Evolutionary conservation across 2,329 filamentous ascomycete species (phyloP), one percentile per base, ranked within the genome.

Genomic region (Microsporum canis): DNA sequence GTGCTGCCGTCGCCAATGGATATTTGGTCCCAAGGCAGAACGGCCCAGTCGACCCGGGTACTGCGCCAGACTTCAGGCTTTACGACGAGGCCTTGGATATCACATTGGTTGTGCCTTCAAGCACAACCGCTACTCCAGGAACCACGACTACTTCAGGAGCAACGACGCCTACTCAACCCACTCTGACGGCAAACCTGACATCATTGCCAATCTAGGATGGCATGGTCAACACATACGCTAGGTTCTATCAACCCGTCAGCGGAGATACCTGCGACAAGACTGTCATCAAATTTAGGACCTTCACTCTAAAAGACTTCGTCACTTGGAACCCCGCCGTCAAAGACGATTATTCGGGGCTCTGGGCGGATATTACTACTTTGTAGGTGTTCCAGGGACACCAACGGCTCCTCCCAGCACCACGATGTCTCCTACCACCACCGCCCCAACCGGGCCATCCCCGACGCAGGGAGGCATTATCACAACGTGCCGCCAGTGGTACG

Each of bases 311-410:
- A 0, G 5, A 67, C 1, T 69, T 70, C 56, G 34, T 61, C 5
- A 47, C 39, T 2, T 70, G 67, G 68, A 70, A 69, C 63, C 65
- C 68, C 1, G 64, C 62, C 0, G 66, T 69, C 3, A 66, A 63
- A 3, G 33, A 31, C 1, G 60, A 62, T 36, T 70, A 68, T 61
- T 29, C 57, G 0, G 59, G 49, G 17, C 41, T 71, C n/a, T 63
- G 65, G 62, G 33, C 43, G 23, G 63, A 7, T 67, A 68, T 36
- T 67, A 64, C 49, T 66, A 67, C 38, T 70, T 68, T 49, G 65
- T 68, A 3, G 66, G 64, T 23, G 31, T 62, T n/a, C 57, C 58
- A 14, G 61, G 47, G 6, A 62, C 60, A n/a, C 60, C 60, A 5
- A 60, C 57, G 3, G 38, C 8, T 43, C 34, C 34, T 41, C 57